Percentiles rank a stretch among this genome's conserved stretches.
These are phyloP conservation scores for Microascus cirrosus DNA, from an alignment of 2,329 filamentous ascomycete genomes.

Conservation along the genomic window DNA sequence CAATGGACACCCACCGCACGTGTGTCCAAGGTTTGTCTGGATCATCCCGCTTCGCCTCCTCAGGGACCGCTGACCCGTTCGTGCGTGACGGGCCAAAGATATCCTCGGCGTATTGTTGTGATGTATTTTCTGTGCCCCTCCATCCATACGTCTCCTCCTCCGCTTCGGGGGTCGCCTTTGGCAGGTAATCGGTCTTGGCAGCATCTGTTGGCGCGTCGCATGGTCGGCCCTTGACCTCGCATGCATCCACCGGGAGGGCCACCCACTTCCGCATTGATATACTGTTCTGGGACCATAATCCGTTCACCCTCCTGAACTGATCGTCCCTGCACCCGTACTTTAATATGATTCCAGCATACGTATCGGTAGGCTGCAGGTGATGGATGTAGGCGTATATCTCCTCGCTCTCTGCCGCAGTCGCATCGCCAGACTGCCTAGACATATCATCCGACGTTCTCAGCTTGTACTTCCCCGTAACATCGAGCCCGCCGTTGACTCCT, in stretches of 20 bases:
- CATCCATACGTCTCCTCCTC: slow-evolving; percentile 7
- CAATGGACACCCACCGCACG: slow-evolving; percentile 78
- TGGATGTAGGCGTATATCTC: slow-evolving; percentile 87
- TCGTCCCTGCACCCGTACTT: slow-evolving; percentile 81
- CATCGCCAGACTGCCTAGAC: slow-evolving; percentile 8
- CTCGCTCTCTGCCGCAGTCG: slow-evolving; percentile 50
- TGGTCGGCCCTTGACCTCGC: slow-evolving; percentile 66
- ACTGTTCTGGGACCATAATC: slow-evolving; percentile 88
- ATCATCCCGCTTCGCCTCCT: slow-evolving; percentile 26
- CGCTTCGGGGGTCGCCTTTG: slow-evolving; percentile 35
- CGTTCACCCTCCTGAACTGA: slow-evolving; percentile 74
- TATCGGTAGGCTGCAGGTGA: slow-evolving; percentile 71
- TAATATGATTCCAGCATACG: slow-evolving; percentile 81
- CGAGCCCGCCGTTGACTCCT: slow-evolving; percentile 45
- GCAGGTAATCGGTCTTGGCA: slow-evolving; percentile 33
- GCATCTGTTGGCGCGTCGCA: slow-evolving; percentile 38
- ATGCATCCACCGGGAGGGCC: slow-evolving; percentile 80
- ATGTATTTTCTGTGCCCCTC: background rate
- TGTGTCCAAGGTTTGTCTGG: slow-evolving; percentile 67
- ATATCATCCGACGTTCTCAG: slow-evolving; percentile 58
- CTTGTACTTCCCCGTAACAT: slow-evolving; percentile 47
- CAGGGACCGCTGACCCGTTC: slow-evolving; percentile 17
- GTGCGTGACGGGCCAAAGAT: slow-evolving; percentile 24
- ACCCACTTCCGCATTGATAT: slow-evolving; percentile 76
- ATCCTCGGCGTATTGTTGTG: slow-evolving; percentile 21